phyloP scores from a whole-genome alignment of 495 filamentous ascomycete species.

The Tuber brumale region DNA sequence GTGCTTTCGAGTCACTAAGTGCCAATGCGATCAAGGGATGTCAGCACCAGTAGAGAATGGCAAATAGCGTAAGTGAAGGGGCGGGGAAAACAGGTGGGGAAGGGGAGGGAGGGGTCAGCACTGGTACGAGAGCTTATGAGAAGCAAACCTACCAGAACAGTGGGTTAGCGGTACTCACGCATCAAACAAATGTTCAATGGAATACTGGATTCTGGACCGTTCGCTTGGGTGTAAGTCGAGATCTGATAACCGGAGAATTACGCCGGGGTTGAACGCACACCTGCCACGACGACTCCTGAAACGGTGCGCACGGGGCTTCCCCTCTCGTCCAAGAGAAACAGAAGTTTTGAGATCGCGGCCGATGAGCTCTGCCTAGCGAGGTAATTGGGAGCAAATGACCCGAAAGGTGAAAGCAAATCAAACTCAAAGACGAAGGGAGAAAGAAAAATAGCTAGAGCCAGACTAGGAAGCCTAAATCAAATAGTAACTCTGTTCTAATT shows the following conservation, averaged over 20 bases:
- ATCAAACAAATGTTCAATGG: conserved; percentile 3
- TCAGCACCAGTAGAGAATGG: neutral
- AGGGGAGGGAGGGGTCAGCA: conserved; percentile 2
- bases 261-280: conserved; percentile 13
- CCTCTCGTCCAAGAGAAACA: conserved; percentile 21
- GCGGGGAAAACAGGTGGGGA: conserved; percentile 18
- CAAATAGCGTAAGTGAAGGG: conserved; percentile 17
- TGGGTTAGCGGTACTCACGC: conserved; percentile 18
- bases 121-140: conserved; percentile 16
- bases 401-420: neutral
- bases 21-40: neutral
- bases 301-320: conserved; percentile 29
- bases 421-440: neutral
- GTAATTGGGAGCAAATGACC: neutral
- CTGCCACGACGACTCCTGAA: conserved; percentile 30
- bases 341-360: conserved; percentile 24
- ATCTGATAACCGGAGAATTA: conserved; percentile 30
- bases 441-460: neutral
- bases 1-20: neutral
- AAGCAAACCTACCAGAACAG: conserved; percentile 22
- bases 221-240: conserved; percentile 20
- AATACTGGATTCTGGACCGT: conserved; percentile 10
- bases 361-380: conserved; percentile 1
- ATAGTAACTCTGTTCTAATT: neutral
- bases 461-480: neutral